Evolutionary conservation across 805 yeast species (phyloP).

Genomic region (Yamadazyma endophytica): DNA sequence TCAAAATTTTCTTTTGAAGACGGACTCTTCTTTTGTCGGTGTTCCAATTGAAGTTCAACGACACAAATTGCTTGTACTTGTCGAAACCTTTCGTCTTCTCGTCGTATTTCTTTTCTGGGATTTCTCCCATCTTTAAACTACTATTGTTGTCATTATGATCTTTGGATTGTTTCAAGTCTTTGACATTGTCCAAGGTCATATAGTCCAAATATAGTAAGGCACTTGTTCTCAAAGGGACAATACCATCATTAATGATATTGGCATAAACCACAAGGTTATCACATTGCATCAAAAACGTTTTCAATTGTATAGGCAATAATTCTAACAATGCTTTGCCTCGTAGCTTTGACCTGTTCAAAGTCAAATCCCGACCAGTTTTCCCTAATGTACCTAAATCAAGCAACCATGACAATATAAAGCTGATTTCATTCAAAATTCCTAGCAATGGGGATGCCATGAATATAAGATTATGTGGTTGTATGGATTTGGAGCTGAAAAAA

Average conservation of each 20-base stretch:
- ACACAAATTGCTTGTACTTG: slow-evolving; percentile 15
- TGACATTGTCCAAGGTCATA: slow-evolving; percentile 38
- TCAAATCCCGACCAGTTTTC: slow-evolving; percentile 42
- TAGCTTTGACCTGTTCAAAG: slow-evolving; percentile 31
- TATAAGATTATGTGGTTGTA: slow-evolving; percentile 31
- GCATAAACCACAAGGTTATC: slow-evolving; percentile 37
- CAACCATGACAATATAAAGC: slow-evolving; percentile 36
- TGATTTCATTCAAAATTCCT: slow-evolving; percentile 39
- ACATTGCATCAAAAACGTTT: slow-evolving; percentile 23
- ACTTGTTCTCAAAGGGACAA: slow-evolving; percentile 41
- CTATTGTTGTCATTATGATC: slow-evolving; percentile 5
- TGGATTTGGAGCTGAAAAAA: slow-evolving; percentile 22
- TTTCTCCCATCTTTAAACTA: slow-evolving; percentile 21
- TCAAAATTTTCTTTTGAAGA: slow-evolving; percentile 16
- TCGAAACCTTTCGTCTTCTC: slow-evolving; percentile 3
- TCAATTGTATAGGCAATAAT: slow-evolving; percentile 37
- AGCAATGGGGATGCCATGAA: slow-evolving; percentile 40
- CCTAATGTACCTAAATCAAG: slow-evolving; percentile 43
- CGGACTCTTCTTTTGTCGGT: slow-evolving; percentile 7
- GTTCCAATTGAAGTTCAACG: slow-evolving; percentile 13
- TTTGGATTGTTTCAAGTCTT: slow-evolving; percentile 17
- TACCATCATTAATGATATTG: slow-evolving; percentile 43
- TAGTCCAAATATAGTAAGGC: slow-evolving; percentile 40
- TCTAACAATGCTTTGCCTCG: slow-evolving; percentile 33
- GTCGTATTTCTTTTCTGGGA: slow-evolving; percentile 18